phyloP scores from a whole-genome alignment of 345 rosid species.

The Toxicodendron radicans region DNA sequence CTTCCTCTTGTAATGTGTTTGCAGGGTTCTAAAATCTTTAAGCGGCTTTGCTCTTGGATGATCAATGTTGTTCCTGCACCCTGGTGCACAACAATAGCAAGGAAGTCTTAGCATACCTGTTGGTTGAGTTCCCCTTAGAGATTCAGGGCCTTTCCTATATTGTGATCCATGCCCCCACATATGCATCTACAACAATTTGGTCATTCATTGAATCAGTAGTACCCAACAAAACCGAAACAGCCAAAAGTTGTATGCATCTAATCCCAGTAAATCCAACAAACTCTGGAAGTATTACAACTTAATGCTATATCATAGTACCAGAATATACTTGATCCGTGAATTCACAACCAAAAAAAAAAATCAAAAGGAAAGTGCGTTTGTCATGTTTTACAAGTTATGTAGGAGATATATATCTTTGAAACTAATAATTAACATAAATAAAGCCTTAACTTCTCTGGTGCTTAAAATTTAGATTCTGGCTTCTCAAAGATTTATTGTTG shows the following conservation, averaged over 20 bases:
- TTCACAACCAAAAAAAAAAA: neutral
- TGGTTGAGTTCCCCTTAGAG: conserved; percentile 66
- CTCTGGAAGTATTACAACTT: neutral
- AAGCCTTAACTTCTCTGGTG: neutral
- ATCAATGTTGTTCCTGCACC: conserved; percentile 69
- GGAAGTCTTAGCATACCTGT: conserved; percentile 74
- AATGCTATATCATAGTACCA: neutral
- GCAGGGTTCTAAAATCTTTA: conserved; percentile 69
- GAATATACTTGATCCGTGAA: neutral
- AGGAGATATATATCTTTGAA: neutral
- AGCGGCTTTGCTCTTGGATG: conserved; percentile 72
- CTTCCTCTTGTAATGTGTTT: conserved; percentile 74
- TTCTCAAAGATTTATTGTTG: neutral
- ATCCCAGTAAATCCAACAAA: conserved; percentile 11
- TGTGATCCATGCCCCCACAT: conserved; percentile 75
- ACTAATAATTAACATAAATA: neutral
- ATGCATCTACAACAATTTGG: conserved; percentile 42
- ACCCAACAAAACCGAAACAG: neutral
- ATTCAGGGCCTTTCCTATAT: conserved; percentile 63
- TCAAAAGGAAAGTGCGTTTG: neutral
- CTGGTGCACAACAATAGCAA: conserved; percentile 66
- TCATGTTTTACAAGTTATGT: conserved; percentile 2
- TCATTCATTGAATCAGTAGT: neutral
- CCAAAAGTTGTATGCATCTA: conserved; percentile 10
- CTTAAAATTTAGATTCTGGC: neutral